Evolutionary conservation across 768 basidiomycete genomes (phyloP).

Genomic region (Glaciozyma martinii): DNA sequence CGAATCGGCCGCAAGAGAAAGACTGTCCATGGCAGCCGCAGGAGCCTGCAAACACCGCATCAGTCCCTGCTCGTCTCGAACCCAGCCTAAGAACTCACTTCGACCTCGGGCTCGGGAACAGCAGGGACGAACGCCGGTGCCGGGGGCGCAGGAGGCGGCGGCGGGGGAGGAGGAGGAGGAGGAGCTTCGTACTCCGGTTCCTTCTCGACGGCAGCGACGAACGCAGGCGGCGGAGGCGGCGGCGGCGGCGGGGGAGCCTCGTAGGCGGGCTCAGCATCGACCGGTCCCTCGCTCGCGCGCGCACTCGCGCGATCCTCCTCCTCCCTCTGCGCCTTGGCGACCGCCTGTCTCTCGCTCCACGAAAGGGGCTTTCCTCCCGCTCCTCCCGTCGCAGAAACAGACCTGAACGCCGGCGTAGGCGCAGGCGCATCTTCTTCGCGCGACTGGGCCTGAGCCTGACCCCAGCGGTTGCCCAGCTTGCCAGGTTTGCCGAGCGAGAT

Average conservation of each 20-base stretch:
- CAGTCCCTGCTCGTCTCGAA: neutral
- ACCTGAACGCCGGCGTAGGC: neutral
- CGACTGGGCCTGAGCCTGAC: constrained; percentile 29
- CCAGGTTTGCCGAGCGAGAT: constrained; percentile 75
- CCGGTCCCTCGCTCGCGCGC: neutral
- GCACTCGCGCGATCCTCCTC: constrained; percentile 53
- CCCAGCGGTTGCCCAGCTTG: constrained; percentile 72
- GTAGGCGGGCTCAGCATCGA: constrained; percentile 23
- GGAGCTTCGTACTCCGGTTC: too few species aligned
- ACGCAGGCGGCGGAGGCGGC: constrained; percentile 40
- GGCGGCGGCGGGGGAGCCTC: constrained; percentile 37
- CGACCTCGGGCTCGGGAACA: constrained; percentile 33
- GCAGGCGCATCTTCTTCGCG: constrained; percentile 5
- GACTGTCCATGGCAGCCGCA: neutral
- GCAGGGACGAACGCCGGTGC: constrained; percentile 20
- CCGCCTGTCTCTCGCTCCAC: constrained; percentile 85
- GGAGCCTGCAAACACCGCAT: constrained; percentile 23
- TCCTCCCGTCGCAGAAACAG: neutral
- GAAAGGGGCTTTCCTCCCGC: constrained; percentile 67
- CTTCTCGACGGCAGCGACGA: constrained; percentile 31
- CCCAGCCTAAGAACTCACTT: too few species aligned
- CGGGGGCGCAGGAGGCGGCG: too few species aligned
- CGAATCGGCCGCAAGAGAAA: neutral
- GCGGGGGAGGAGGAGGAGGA: too few species aligned
- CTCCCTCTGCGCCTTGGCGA: constrained; percentile 75